A percentile compares a stretch with the other conserved stretches of the same genome.
Conservation (phyloP, 2,329 filamentous ascomycete species). For the Fusarium fracticaudum region DNA sequence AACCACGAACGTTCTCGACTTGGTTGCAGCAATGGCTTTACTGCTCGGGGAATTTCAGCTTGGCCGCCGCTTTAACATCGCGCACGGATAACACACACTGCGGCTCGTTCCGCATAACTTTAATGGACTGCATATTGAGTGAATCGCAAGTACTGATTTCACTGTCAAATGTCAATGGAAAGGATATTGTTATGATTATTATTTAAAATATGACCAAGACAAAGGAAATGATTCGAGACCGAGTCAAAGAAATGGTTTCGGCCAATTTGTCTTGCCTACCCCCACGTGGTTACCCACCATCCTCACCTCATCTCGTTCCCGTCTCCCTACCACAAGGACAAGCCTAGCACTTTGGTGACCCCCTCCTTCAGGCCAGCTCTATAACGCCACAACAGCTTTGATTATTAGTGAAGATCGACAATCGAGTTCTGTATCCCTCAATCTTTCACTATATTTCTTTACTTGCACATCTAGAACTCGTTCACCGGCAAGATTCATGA, state of each 20-base stretch:
- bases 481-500: accelerated
- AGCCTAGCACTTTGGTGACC: conserved; percentile 10
- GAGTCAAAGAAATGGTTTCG: background rate
- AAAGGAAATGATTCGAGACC: conserved; percentile 34
- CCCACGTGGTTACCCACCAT: conserved; percentile 34
- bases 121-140: background rate
- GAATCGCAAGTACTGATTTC: background rate
- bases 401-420: background rate
- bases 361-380: conserved; percentile 12
- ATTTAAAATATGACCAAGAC: conserved; percentile 37
- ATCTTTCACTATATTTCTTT: no score
- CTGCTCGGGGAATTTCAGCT: background rate
- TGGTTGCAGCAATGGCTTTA: background rate
- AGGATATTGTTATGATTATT: background rate
- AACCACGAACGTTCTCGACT: background rate
- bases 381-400: conserved; percentile 14
- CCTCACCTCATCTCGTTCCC: conserved; percentile 14
- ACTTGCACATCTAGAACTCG: accelerated
- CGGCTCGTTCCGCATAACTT: background rate
- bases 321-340: background rate
- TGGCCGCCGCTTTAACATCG: background rate
- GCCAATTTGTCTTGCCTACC: conserved; percentile 16
- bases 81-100: background rate
- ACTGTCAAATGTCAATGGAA: background rate
- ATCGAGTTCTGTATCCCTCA: no score